Percentiles rank a stretch among this genome's conserved stretches.
These are phyloP conservation scores for Anthoceros angustus DNA, from an alignment of 225 moss, liverwort and hornwort genomes.

Conservation along the genomic window DNA sequence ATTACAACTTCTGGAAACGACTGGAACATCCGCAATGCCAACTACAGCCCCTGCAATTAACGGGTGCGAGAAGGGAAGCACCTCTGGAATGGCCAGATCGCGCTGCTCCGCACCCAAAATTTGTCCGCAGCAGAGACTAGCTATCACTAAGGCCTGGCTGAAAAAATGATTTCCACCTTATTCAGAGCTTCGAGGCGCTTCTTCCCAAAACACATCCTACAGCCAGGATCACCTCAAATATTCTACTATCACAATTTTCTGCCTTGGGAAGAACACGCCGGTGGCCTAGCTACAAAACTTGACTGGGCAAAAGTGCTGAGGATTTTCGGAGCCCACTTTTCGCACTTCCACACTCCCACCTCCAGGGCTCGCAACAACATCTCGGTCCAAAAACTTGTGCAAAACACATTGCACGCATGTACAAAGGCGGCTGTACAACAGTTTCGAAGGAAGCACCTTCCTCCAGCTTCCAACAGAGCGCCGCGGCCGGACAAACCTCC, in stretches of 20 bases:
- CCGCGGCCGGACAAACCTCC: too few relatives aligned
- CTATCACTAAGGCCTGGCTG: background rate
- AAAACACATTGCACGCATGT: too few relatives aligned
- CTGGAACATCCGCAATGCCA: background rate
- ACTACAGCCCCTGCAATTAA: background rate
- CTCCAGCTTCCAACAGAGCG: too few relatives aligned
- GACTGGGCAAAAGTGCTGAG: background rate
- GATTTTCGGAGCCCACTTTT: background rate
- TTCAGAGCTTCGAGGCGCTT: background rate
- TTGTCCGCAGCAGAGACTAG: background rate
- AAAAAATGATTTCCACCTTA: background rate
- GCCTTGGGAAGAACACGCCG: background rate
- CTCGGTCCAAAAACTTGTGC: too few relatives aligned
- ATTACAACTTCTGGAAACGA: background rate
- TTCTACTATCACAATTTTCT: background rate
- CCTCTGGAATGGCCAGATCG: constrained; percentile 14
- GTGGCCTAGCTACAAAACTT: background rate
- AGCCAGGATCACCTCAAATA: too few relatives aligned
- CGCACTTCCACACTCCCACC: too few relatives aligned
- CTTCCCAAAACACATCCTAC: too few relatives aligned
- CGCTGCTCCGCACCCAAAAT: background rate
- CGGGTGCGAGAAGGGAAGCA: background rate
- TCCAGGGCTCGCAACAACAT: too few relatives aligned
- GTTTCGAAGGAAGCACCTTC: too few relatives aligned
- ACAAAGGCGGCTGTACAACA: too few relatives aligned